Evolutionary conservation across 441 rosid genomes (phyloP), one percentile per base, ranked within the genome.

Genomic region (Arabidopsis lyrata): DNA sequence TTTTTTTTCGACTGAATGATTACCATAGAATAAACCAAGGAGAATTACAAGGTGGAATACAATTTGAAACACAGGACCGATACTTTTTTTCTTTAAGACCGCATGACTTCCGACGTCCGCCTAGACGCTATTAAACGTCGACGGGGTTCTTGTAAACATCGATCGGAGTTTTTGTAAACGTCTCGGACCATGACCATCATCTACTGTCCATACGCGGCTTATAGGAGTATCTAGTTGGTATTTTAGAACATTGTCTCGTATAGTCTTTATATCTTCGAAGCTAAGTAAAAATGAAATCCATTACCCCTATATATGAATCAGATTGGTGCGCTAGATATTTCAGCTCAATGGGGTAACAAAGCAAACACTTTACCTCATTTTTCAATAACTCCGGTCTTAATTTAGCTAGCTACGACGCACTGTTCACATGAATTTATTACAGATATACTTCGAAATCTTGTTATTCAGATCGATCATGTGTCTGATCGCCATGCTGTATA

Each of bases 351-450:
- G 63, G 47, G 24, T 34, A 10, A 22, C 32, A 22, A 11, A 62
- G 31, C 4, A 27, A 8, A 24, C 34, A 16, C 13, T 42, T 60
- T 8, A 59, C 45, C 8, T 41, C 15, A 61, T 44, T 45, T 31
- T 20, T 22, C 24, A 62, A n/a, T 27, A 67, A 11, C 29, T 15
- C 18, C 1, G 22, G 31, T 49, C 50, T 55, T 13, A n/a, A 0
- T 61, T 61, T 48, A 18, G 44, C 34, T 48, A 18, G 42, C 34
- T 15, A 65, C 27, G 24, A 36, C 2, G 20, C 42, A 74, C 27
- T 67, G 68, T 52, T 75, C 78, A 61, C 69, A 68, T 68, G 78
- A 75, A 53, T 52, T 75, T 52, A 52, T 60, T 58, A 53, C 63
- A 13, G 2, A 22, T 22, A 22, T 57, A 41, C 15, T 54, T 53